Base-by-base conservation (phyloP, 1,284 basidiomycete genomes). In the Cryptococcus sp. region DNA sequence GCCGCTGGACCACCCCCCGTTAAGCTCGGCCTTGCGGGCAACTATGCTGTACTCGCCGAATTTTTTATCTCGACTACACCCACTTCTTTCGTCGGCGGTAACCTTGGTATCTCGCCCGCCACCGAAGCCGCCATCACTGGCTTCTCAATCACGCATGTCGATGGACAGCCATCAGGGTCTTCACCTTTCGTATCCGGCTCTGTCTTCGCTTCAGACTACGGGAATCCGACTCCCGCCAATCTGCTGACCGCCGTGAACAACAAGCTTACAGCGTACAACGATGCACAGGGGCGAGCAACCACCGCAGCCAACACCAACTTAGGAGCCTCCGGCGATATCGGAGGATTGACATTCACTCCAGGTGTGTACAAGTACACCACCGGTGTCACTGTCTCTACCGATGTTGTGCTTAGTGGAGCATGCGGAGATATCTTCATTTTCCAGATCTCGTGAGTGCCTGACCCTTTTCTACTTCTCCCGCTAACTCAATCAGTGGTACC, bases 31-130 rank as follows among this genome's bases (percentile, higher is more conserved):
- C 54, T 50, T 16, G 55, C 58, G 19, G 47, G 7, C 40, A 50
- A 53, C 43, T 60, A 55, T 39, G 50, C 58, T 14, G 53, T 60
- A 5, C 58, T 60, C 19, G 58, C 52, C 19, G 45, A 60, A 48
- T 22, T 52, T 13, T 50, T 34, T 2, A 57, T 60, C 50, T 57
- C 55, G 13, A 60, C 54, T 48, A 45, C 48, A 4, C 49, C 51
- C 10, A 50, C 23, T 34, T 60, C 58, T 2, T 55, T 22, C 24
- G 48, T 60, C 32, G 55, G 49, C 24, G 58, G 58, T 1, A 53
- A 58, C 37, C 45, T 58, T 13, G 56, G 56, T 4, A 2, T 58
- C 16, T 49, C 44, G 31, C 56, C 56, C 18, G 56, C 53, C 18
- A 39, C 46, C 2, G 46, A 42, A 1, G 19, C 46, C 11, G 49